Base-by-base conservation (phyloP, 1,284 basidiomycete genomes). In the Fistulinella cinereoalba region DNA sequence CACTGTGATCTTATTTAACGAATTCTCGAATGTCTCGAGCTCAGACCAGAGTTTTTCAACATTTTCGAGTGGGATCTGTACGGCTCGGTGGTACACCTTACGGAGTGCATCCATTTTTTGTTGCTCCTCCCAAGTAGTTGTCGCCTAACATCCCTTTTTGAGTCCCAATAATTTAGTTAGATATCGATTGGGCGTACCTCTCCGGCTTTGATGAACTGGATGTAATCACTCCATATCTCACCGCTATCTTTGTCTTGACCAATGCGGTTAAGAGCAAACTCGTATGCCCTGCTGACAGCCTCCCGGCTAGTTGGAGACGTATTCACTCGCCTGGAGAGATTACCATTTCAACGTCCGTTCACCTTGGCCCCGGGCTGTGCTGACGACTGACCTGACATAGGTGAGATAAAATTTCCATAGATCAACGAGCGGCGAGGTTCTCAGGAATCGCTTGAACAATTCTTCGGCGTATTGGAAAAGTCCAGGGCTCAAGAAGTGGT, bases 1-100 rank as follows among this genome's bases (percentile, higher is more conserved):
- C 46, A 84, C 85, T 22, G 93, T 97, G 54, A 93, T 86, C 64
- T 89, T 88, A 72, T 95, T 98, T 56, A 97, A 73, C 33, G 79
- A 79, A 50, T 84, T 94, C 68, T 99, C 97, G 61, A 97, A 99
- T 0, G 86, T 74, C 66, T 98, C 95, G 57, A 95, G 90, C 45
- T 97, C 92, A 62, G 90, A 85, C 97, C 97, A 99, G 34, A 99
- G 77, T 34, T 77, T 76, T 68, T 98, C 95, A 57, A 99, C 84
- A 60, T 94, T 96, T 66, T 93, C 86, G 56, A 98, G 77, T 0
- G 97, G 97, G 19, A 97, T 92, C 57, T 92, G 88, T 25, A 98
- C 88, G 0, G 92, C 96, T 41, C 92, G 83, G 60, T 97, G 93
- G 69, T 96, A 97, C 4, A 92, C 84, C 63, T 92, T 92, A 46